phyloP scores from a whole-genome alignment of 139 green algal genomes.

The Eudorina sp. region DNA sequence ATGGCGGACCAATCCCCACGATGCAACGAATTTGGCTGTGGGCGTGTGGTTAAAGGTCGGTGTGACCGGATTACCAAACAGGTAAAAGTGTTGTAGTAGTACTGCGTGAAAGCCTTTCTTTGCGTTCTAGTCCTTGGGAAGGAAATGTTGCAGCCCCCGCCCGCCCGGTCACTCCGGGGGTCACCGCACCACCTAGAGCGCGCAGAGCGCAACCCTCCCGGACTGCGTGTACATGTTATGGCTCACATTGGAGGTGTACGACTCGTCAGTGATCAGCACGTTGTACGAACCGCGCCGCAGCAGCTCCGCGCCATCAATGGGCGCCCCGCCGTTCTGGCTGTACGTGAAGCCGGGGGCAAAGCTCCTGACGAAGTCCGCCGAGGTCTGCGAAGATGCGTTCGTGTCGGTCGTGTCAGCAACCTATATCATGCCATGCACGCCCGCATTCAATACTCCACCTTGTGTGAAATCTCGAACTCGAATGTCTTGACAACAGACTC shows the following conservation, averaged over 20 bases:
- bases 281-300: slow-evolving; percentile 47
- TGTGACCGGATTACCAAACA: too few species aligned
- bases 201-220: background rate
- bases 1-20: too few species aligned
- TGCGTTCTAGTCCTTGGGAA: too few species aligned
- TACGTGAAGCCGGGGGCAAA: slow-evolving; percentile 46
- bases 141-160: too few species aligned
- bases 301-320: slow-evolving; percentile 38
- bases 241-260: slow-evolving; percentile 3
- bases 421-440: background rate
- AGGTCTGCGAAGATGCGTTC: slow-evolving; percentile 3
- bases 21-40: too few species aligned
- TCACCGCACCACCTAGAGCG: too few species aligned
- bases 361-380: slow-evolving; percentile 5
- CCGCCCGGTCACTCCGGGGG: too few species aligned
- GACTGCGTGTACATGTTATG: background rate
- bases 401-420: too few species aligned
- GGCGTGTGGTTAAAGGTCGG: too few species aligned
- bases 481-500: slow-evolving; percentile 49
- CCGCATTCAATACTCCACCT: background rate
- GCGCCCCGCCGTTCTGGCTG: slow-evolving; percentile 38
- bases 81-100: too few species aligned
- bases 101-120: too few species aligned
- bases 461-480: slow-evolving; percentile 50
- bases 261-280: slow-evolving; percentile 40